Conservation (phyloP, 1,284 basidiomycete genomes). For the Leccinum pachyderme region DNA sequence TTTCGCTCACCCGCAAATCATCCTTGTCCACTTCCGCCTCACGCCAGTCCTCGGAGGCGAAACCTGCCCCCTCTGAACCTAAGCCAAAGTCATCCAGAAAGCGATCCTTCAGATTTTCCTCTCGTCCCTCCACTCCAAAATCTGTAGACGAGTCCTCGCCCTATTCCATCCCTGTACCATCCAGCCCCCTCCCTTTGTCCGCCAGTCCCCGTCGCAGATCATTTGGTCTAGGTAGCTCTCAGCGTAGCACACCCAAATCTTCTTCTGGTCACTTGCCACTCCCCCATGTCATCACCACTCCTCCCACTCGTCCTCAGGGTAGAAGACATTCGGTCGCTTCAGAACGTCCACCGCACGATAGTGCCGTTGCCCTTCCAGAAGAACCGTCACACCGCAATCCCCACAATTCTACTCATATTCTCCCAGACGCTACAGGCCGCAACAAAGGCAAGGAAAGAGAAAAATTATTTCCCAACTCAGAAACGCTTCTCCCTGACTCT, state of each 20-base stretch:
- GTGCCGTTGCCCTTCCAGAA: slow-evolving; percentile 34
- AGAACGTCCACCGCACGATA: slow-evolving; percentile 33
- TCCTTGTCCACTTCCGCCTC: slow-evolving; percentile 31
- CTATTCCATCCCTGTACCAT: slow-evolving; percentile 28
- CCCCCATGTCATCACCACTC: slow-evolving; percentile 12
- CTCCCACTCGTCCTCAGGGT: slow-evolving; percentile 21
- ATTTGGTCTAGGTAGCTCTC: slow-evolving; percentile 31
- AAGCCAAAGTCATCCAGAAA: slow-evolving; percentile 19
- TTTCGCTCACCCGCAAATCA: slow-evolving; percentile 41
- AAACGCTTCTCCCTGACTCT: slow-evolving; percentile 3
- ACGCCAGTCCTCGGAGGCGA: slow-evolving; percentile 20
- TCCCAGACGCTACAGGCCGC: slow-evolving; percentile 15
- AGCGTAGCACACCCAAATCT: slow-evolving; percentile 32
- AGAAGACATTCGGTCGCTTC: slow-evolving; percentile 32
- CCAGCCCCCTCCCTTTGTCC: slow-evolving; percentile 30
- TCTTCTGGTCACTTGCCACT: slow-evolving; percentile 29
- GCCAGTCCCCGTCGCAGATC: slow-evolving; percentile 36
- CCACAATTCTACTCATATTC: slow-evolving; percentile 13
- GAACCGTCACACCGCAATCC: slow-evolving; percentile 16
- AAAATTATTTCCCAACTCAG: not conserved
- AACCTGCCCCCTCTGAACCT: slow-evolving; percentile 28
- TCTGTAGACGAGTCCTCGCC: slow-evolving; percentile 24
- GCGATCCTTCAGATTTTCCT: slow-evolving; percentile 34
- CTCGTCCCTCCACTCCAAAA: slow-evolving; percentile 35
- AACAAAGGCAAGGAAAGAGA: slow-evolving; percentile 33